Conservation (phyloP, 192 early-diverging fungal species). For the Coemansia interrupta region DNA sequence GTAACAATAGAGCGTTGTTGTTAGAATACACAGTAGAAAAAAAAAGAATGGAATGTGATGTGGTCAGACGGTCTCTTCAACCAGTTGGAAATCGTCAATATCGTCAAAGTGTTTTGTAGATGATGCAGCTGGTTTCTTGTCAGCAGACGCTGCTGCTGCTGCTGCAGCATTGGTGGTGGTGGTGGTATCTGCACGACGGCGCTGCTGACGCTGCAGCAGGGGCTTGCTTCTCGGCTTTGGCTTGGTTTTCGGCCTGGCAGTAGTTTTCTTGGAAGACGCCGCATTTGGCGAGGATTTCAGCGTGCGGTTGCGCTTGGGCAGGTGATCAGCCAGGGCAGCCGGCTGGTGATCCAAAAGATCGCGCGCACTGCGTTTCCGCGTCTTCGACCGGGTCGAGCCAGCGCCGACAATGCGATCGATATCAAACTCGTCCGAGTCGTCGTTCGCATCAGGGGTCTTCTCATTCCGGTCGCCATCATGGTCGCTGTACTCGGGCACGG, state of each 20-base stretch:
- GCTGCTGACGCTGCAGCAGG: not conserved
- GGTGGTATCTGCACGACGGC: not conserved
- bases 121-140: not conserved
- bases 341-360: not conserved
- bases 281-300: not conserved
- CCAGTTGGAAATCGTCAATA: conserved; percentile 29
- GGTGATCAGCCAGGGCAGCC: not conserved
- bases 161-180: not conserved
- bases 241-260: not conserved
- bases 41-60: not conserved
- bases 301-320: conserved; percentile 5
- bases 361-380: not conserved
- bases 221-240: not conserved
- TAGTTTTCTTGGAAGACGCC: not conserved
- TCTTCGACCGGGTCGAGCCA: not conserved
- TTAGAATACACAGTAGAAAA: not conserved
- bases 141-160: not conserved
- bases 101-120: conserved; percentile 28
- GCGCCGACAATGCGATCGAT: conserved; percentile 5
- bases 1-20: not conserved
- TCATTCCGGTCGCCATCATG: not conserved
- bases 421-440: not conserved
- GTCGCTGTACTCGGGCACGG: not conserved
- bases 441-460: not conserved
- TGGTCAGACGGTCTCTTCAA: conserved; percentile 14